A percentile compares a stretch with the other conserved stretches of the same genome.
Evolutionary conservation across 2,329 filamentous ascomycete genomes (phyloP).

Genomic region (Fonsecaea pugnacius): DNA sequence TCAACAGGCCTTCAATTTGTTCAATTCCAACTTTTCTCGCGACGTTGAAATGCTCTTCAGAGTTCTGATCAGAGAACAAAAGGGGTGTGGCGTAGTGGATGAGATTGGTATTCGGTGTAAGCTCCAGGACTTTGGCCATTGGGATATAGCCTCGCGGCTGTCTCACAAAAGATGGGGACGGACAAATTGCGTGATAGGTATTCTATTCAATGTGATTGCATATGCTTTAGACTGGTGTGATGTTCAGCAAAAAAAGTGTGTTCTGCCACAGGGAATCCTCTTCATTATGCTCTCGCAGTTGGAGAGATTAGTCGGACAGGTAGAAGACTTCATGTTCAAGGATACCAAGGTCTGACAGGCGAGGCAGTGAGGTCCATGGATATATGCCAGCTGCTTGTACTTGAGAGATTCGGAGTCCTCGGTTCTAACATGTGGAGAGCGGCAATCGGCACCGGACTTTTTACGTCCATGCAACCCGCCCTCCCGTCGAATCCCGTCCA

Average conservation of each 20-base stretch:
- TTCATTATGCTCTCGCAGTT: background rate
- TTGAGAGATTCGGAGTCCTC: background rate
- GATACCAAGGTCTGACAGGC: background rate
- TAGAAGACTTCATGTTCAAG: background rate
- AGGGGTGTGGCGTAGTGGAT: too few relatives aligned
- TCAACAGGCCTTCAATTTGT: too few relatives aligned
- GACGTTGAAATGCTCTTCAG: background rate
- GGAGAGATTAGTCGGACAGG: background rate
- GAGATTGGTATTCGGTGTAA: too few relatives aligned
- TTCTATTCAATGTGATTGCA: too few relatives aligned
- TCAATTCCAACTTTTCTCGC: background rate
- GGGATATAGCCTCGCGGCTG: too few relatives aligned
- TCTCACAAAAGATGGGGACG: too few relatives aligned
- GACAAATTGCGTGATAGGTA: too few relatives aligned
- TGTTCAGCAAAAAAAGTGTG: background rate
- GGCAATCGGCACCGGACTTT: slow-evolving; percentile 1
- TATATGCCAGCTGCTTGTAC: too few relatives aligned
- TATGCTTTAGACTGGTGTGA: background rate
- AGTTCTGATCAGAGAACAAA: background rate
- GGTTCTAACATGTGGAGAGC: background rate
- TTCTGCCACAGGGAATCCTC: background rate
- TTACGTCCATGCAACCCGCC: too few relatives aligned
- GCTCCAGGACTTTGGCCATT: too few relatives aligned
- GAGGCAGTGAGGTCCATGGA: background rate
- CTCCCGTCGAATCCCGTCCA: background rate